Base-by-base conservation (phyloP, 495 filamentous ascomycete genomes). In the Pyronema omphalodes region DNA sequence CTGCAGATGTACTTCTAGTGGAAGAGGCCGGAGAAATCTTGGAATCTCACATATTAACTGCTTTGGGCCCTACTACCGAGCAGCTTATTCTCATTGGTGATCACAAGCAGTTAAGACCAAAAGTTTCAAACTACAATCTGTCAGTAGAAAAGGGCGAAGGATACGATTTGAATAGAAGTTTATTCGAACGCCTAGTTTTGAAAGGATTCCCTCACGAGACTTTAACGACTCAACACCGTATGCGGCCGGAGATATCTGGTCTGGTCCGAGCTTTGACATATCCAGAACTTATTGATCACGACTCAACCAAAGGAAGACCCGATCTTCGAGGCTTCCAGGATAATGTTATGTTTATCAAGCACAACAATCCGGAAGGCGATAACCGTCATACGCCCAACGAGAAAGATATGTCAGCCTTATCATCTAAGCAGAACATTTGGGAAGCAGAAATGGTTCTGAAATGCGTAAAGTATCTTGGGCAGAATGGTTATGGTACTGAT, bases 21-120 rank as follows among this genome's bases (percentile, higher is more conserved):
- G 84, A 89, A 67, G 85, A 91, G 61, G 85, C 85, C 3, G 84
- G 77, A 3, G 83, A 88, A 55, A 80, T 89, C 0, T 64, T 88
- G 23, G 83, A 89, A 59, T 71, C 78, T 0, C 83, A 88, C 58
- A 68, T 80, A 0, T 66, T 89, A 6, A 77, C 80, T 0, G 76
- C 82, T 1, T 60, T 93, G 0, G 64, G 88, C 12, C 83, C 82
- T 0, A 74, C 73, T 0, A 66, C 86, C 9, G 79, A 89, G 59
- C 85, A 89, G 54, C 66, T 71, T 34, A 84, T 88, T 46, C 71
- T 81, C 7, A 88, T 91, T 57, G 84, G 85, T 0, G 85, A 91
- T 60, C 84, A 88, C 58, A 67, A 72, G 8, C 83, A 91, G 55
- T 71, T 89, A 3, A 73, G 81, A 8, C 85, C 85, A 5, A 76